phyloP scores from a whole-genome alignment of 306 rosid genomes.

The Corylus americana region DNA sequence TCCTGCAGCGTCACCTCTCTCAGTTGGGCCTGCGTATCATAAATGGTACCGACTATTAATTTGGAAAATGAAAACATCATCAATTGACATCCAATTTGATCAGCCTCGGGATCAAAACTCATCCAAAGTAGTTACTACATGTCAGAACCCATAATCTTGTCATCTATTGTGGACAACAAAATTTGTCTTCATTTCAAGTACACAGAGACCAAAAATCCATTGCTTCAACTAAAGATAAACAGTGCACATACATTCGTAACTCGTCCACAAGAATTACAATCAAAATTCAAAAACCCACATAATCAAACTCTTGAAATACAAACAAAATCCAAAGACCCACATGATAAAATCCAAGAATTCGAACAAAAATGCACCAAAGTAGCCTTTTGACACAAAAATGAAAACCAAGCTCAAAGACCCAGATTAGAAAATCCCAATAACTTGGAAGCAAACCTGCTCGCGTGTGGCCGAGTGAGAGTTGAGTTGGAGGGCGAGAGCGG shows the following conservation, averaged over 20 bases:
- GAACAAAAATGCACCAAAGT: background rate
- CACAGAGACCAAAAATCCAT: background rate
- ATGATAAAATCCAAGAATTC: background rate
- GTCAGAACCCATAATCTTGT: background rate
- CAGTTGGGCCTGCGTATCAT: conserved; percentile 63
- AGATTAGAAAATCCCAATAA: conserved; percentile 10
- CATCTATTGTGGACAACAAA: background rate
- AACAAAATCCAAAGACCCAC: background rate
- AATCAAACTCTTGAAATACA: background rate
- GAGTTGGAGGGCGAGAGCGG: conserved; percentile 63
- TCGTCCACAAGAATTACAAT: background rate
- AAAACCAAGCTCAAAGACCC: conserved; percentile 1
- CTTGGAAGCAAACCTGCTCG: no score
- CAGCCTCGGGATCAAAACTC: background rate
- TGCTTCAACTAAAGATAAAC: background rate
- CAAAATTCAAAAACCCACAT: background rate
- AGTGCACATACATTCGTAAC: background rate
- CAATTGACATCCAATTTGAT: background rate
- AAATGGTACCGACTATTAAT: background rate
- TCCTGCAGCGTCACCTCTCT: conserved; percentile 77
- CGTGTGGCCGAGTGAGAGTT: conserved; percentile 39
- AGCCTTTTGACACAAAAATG: no score
- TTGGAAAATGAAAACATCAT: background rate
- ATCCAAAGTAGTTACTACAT: background rate
- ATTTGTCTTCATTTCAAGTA: background rate